phyloP scores from a whole-genome alignment of 2,329 filamentous ascomycete species.

The Nannizzia gypsea region DNA sequence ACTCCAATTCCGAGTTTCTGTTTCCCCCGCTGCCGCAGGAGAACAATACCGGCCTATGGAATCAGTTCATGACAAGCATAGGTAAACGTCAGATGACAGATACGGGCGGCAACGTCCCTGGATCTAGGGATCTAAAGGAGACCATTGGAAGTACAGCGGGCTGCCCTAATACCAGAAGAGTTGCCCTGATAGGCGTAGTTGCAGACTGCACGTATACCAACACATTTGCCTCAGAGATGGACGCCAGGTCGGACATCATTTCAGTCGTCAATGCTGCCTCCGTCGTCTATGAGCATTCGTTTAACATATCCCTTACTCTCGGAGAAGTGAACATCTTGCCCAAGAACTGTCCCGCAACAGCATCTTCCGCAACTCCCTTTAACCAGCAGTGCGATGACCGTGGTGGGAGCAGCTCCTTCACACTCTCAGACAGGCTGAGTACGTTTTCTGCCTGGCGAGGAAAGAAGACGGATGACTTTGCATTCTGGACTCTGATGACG shows the following conservation, averaged over 20 bases:
- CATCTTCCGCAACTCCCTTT: conserved; percentile 61
- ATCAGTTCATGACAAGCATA: conserved; percentile 57
- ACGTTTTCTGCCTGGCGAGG: conserved; percentile 85
- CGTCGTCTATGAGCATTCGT: conserved; percentile 73
- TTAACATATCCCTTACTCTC: conserved; percentile 89
- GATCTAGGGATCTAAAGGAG: conserved; percentile 54
- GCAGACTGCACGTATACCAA: conserved; percentile 83
- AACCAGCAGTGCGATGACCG: conserved; percentile 56
- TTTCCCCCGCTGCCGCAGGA: conserved; percentile 32
- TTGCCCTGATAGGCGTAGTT: conserved; percentile 81
- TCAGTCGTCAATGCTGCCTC: conserved; percentile 76
- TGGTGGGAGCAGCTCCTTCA: conserved; percentile 34
- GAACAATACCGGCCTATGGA: conserved; percentile 44
- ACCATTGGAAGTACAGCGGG: conserved; percentile 75
- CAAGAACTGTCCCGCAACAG: conserved; percentile 57
- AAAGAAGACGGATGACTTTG: conserved; percentile 62
- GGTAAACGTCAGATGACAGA: conserved; percentile 47
- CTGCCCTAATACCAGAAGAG: conserved; percentile 79
- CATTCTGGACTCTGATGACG: conserved; percentile 81
- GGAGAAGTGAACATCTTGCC: conserved; percentile 72
- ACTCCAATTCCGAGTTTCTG: conserved; percentile 58
- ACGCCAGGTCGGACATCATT: conserved; percentile 66
- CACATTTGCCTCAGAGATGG: conserved; percentile 50
- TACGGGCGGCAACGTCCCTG: conserved; percentile 53
- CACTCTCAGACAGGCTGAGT: conserved; percentile 69